These are phyloP conservation scores for Pharus latifolius DNA, from an alignment of 176 grass and related monocot species.

Conservation along the genomic window DNA sequence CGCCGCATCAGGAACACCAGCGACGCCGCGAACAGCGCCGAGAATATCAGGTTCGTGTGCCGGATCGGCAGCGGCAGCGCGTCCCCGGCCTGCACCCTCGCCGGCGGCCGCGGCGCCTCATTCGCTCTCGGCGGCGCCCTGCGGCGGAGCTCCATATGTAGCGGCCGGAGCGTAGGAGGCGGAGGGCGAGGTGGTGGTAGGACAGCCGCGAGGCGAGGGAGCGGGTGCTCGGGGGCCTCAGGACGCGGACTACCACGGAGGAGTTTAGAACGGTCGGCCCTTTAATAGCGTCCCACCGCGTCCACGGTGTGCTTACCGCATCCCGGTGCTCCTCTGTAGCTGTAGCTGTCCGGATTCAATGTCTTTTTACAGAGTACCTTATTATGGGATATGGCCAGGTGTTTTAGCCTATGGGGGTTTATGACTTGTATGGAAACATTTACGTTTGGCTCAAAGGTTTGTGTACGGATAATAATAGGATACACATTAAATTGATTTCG, in stretches of 20 bases:
- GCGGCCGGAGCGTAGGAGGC: neutral
- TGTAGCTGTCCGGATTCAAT: too few species aligned
- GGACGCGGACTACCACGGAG: slow-evolving; percentile 17
- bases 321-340: too few species aligned
- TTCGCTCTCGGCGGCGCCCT: neutral
- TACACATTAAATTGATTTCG: too few species aligned
- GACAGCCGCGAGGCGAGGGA: slow-evolving; percentile 4
- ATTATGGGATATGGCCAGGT: too few species aligned
- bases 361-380: too few species aligned
- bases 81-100: slow-evolving; percentile 63
- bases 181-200: neutral
- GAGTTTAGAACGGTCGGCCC: neutral
- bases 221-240: slow-evolving; percentile 2
- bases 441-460: too few species aligned
- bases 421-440: too few species aligned
- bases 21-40: slow-evolving; percentile 62
- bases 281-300: slow-evolving; percentile 15
- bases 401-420: too few species aligned
- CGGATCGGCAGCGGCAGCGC: slow-evolving; percentile 79
- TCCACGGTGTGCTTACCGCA: slow-evolving; percentile 9
- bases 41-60: slow-evolving; percentile 89
- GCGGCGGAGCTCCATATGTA: slow-evolving; percentile 30
- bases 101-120: neutral
- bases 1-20: slow-evolving; percentile 70
- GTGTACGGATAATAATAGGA: too few species aligned